These are phyloP conservation scores for Termitomyces sp. DNA, from an alignment of 768 basidiomycete species.

Conservation along the genomic window DNA sequence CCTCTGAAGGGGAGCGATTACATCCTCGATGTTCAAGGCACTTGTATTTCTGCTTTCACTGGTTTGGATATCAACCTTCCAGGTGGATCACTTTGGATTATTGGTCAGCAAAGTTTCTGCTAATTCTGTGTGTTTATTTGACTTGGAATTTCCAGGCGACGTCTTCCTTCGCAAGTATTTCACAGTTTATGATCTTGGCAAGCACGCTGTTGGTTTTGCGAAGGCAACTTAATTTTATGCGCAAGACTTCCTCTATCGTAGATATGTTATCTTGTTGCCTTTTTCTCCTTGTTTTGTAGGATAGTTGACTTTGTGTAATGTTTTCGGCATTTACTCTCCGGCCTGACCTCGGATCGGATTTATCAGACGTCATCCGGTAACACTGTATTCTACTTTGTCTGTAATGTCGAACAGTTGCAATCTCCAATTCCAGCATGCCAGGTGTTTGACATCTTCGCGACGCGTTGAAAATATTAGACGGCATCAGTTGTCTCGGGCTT, in stretches of 20 bases:
- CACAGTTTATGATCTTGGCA: slow-evolving; percentile 83
- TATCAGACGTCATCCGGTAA: background rate
- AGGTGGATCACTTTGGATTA: slow-evolving; percentile 79
- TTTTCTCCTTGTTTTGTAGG: background rate
- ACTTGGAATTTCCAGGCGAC: slow-evolving; percentile 45
- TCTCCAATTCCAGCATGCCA: slow-evolving; percentile 1
- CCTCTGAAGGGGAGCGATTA: slow-evolving; percentile 82
- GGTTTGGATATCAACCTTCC: slow-evolving; percentile 87
- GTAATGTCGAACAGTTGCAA: background rate
- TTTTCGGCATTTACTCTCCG: background rate
- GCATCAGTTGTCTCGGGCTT: slow-evolving; percentile 18
- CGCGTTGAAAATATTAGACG: slow-evolving; percentile 22
- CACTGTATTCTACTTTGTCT: background rate
- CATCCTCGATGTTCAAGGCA: slow-evolving; percentile 83
- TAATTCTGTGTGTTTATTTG: background rate
- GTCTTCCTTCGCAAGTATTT: slow-evolving; percentile 89
- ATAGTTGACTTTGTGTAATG: slow-evolving; percentile 1
- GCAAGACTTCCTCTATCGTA: background rate
- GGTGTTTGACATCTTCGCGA: slow-evolving; percentile 15
- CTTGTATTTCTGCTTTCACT: slow-evolving; percentile 92
- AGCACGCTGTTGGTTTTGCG: slow-evolving; percentile 84
- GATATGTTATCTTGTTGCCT: background rate
- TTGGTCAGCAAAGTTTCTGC: slow-evolving; percentile 47
- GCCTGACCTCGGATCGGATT: background rate
- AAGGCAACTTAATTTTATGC: slow-evolving; percentile 25